Evolutionary conservation across 768 basidiomycete species (phyloP).

Genomic region (Naganishia vaughanmartiniae): DNA sequence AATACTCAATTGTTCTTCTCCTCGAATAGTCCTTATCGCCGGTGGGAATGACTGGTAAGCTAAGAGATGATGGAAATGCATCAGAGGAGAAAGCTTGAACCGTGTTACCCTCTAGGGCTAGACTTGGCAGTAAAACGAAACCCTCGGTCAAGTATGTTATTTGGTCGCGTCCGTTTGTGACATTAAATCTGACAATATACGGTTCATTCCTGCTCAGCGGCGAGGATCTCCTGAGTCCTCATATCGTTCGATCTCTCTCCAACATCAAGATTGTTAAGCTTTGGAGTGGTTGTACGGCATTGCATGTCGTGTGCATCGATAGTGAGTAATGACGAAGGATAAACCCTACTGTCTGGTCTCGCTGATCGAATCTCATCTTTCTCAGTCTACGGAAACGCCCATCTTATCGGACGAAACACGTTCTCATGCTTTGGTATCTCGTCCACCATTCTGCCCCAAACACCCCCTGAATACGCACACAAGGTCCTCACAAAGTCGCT

Average conservation of each 20-base stretch:
- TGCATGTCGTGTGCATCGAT: conserved; percentile 47
- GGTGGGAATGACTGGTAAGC: conserved; percentile 34
- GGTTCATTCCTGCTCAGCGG: conserved; percentile 42
- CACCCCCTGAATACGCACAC: conserved; percentile 60
- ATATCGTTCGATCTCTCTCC: conserved; percentile 81
- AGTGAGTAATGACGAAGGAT: conserved; percentile 33
- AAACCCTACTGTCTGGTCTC: background rate
- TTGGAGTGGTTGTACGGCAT: conserved; percentile 57
- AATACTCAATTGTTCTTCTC: background rate
- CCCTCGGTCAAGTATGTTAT: conserved; percentile 47
- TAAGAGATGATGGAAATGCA: background rate
- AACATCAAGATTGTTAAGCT: conserved; percentile 72
- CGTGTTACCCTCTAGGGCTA: conserved; percentile 5
- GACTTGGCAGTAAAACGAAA: conserved; percentile 56
- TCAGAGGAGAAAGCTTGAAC: background rate
- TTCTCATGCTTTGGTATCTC: conserved; percentile 64
- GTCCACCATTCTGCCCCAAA: conserved; percentile 26
- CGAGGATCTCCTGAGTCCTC: conserved; percentile 80
- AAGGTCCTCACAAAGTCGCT: conserved; percentile 6
- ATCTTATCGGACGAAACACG: conserved; percentile 80
- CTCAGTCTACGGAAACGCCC: conserved; percentile 65
- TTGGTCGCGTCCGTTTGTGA: conserved; percentile 33
- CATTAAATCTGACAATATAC: background rate
- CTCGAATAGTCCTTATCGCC: conserved; percentile 28
- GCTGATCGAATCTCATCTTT: background rate